Conservation (phyloP, 106 monocot genomes). For the Posidonia australis region DNA sequence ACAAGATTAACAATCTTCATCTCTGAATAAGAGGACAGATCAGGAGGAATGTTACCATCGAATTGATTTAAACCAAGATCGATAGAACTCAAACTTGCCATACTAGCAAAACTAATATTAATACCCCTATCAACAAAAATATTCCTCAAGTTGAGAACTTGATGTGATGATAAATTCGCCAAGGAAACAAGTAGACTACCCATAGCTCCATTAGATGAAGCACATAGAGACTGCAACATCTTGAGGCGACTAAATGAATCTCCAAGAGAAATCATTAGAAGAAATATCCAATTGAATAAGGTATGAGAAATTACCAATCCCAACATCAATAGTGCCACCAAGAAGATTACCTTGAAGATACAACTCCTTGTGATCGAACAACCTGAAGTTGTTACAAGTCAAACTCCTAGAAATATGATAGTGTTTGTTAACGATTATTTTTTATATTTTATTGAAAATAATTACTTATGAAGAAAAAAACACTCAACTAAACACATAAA, state of each 20-base stretch:
- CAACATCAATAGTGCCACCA: constrained; percentile 20
- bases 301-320: constrained; percentile 48
- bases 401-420: constrained; percentile 38
- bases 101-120: constrained; percentile 34
- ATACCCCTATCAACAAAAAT: constrained; percentile 49
- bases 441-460: too few species aligned
- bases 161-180: constrained; percentile 29
- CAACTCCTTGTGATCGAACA: constrained; percentile 26
- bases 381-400: constrained; percentile 60
- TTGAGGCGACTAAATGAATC: constrained; percentile 40
- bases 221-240: constrained; percentile 33
- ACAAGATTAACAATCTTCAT: constrained; percentile 54
- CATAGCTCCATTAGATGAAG: constrained; percentile 27
- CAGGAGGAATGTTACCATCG: constrained; percentile 39
- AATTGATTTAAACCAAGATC: constrained; percentile 65
- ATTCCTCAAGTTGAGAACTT: constrained; percentile 44
- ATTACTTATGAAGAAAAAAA: too few species aligned
- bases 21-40: constrained; percentile 30
- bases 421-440: too few species aligned
- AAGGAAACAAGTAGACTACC: constrained; percentile 56
- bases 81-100: constrained; percentile 30
- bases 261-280: constrained; percentile 44
- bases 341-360: constrained; percentile 37
- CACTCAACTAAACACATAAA: too few species aligned
- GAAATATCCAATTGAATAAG: constrained; percentile 65